Conservation (phyloP, 305 asterid species). For the Fraxinus latifolia region DNA sequence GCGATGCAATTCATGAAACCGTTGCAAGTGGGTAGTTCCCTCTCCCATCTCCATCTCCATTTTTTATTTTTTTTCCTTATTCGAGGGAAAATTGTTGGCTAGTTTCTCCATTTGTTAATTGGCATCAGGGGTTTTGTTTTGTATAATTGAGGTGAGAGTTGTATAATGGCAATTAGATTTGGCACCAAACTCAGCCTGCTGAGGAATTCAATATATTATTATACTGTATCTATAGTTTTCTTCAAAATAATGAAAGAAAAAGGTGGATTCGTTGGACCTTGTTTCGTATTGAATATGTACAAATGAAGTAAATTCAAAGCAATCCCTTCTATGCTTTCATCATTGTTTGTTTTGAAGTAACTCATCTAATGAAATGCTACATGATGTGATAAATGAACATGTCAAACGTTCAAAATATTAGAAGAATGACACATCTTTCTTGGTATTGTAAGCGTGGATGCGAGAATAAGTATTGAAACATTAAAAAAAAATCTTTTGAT, state of each 20-base stretch:
- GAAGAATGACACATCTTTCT: no score
- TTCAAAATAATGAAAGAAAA: not conserved
- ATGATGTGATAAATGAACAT: no score
- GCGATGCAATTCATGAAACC: conserved; percentile 81
- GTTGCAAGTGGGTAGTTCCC: conserved; percentile 66
- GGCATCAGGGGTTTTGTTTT: conserved; percentile 28
- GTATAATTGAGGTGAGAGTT: conserved; percentile 25
- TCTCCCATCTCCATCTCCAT: not conserved
- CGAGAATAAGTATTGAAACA: not conserved
- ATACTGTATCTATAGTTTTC: not conserved
- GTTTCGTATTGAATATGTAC: not conserved
- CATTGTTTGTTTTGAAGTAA: not conserved
- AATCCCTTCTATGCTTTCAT: not conserved
- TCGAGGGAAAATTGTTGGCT: not conserved
- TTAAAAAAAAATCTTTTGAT: not conserved
- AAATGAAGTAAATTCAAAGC: not conserved
- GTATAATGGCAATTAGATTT: conserved; percentile 12
- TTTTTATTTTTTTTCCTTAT: not conserved
- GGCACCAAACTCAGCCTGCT: not conserved
- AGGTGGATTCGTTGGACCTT: not conserved
- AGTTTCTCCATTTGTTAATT: not conserved
- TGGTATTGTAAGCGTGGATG: not conserved
- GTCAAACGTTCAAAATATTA: no score
- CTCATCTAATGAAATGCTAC: no score
- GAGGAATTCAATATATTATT: conserved; percentile 1